Evolutionary conservation across 495 filamentous ascomycete genomes (phyloP).

Genomic region (Thozetella sp.): DNA sequence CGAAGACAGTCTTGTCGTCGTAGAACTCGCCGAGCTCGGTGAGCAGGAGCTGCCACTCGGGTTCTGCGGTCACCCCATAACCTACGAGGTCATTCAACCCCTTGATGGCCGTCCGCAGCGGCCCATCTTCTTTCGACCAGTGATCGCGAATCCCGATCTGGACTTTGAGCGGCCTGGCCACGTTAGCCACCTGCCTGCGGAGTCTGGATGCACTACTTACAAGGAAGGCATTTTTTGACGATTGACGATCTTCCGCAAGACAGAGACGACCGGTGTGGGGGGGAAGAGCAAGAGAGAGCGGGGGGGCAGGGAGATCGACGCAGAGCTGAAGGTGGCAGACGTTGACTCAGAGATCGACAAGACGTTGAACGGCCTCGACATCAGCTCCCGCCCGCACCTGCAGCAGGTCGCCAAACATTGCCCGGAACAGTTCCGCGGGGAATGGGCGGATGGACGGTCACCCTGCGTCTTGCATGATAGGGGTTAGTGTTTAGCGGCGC

Average conservation of each 20-base stretch:
- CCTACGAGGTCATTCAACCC: slow-evolving; percentile 25
- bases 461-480: too few species aligned
- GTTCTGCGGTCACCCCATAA: slow-evolving; percentile 24
- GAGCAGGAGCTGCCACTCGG: slow-evolving; percentile 33
- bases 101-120: slow-evolving; percentile 17
- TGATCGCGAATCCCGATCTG: slow-evolving; percentile 34
- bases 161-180: slow-evolving; percentile 33
- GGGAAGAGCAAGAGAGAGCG: too few species aligned
- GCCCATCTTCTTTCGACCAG: slow-evolving; percentile 25
- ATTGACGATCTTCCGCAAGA: not conserved
- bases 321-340: too few species aligned
- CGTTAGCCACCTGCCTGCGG: not conserved
- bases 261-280: too few species aligned
- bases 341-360: too few species aligned
- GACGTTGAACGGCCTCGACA: too few species aligned
- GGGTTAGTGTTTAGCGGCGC: too few species aligned
- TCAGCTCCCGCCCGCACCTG: too few species aligned
- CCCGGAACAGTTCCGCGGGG: too few species aligned
- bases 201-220: slow-evolving; percentile 3
- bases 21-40: slow-evolving; percentile 25
- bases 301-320: too few species aligned
- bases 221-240: slow-evolving; percentile 16
- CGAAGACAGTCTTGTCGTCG: slow-evolving; percentile 28
- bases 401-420: too few species aligned
- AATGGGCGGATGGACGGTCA: too few species aligned